These are phyloP conservation scores for Diaporthe sp. DNA, from an alignment of 2,329 filamentous ascomycete species.

Conservation along the genomic window DNA sequence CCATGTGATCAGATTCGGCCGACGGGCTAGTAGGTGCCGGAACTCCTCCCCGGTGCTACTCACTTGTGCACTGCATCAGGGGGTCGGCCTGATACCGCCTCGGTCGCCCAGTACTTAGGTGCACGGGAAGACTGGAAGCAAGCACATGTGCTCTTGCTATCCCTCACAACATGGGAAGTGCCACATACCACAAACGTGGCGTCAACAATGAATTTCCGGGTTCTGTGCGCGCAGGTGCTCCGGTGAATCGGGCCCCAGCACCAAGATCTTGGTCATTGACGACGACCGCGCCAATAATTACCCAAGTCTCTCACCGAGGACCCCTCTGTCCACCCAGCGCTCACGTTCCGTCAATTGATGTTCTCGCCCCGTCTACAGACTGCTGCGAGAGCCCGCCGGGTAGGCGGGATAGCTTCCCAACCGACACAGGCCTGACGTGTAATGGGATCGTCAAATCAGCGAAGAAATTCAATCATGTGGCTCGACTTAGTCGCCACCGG, in stretches of 20 bases:
- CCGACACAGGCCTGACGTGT: conserved; percentile 15
- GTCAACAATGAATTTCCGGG: not conserved
- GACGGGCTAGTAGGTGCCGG: conserved; percentile 3
- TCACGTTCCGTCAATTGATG: not conserved
- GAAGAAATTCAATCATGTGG: conserved; percentile 22
- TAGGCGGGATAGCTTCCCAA: not conserved
- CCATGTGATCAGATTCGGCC: conserved; percentile 10
- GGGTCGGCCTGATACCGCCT: not conserved
- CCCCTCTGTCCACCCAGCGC: not conserved
- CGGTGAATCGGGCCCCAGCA: not conserved
- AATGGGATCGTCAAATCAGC: conserved; percentile 4
- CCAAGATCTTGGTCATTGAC: not conserved
- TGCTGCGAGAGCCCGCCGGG: not conserved
- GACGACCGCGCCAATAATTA: conserved; percentile 15
- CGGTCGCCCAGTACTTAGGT: not conserved
- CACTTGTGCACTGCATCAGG: not conserved
- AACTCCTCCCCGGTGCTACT: not conserved
- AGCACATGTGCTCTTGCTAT: not conserved
- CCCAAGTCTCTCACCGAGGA: conserved; percentile 15
- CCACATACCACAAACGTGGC: conserved; percentile 9
- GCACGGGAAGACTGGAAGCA: not conserved
- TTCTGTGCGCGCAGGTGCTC: not conserved
- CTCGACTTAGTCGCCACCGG: conserved; percentile 16
- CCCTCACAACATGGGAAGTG: not conserved
- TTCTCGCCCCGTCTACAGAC: not conserved